Evolutionary conservation across 2,329 filamentous ascomycete genomes (phyloP).

Genomic region (Penicillium paneum): DNA sequence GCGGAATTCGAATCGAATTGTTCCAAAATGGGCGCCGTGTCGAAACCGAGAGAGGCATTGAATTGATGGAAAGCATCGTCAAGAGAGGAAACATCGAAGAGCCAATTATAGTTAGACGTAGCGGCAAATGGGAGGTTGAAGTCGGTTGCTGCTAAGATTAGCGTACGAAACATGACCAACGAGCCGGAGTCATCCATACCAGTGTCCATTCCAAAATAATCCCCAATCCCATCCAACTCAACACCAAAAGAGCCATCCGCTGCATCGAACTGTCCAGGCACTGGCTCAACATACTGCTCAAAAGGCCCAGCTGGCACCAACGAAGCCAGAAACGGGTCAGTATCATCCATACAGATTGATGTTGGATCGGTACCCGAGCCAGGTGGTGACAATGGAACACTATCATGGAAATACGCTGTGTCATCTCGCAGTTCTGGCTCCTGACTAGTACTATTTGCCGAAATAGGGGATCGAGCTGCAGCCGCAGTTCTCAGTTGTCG

Average conservation of each 20-base stretch:
- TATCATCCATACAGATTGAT: constrained; percentile 23
- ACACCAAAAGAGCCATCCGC: constrained; percentile 32
- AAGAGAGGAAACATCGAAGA: constrained; percentile 51
- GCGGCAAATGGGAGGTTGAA: constrained; percentile 66
- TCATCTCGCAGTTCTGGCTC: constrained; percentile 1
- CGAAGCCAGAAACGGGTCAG: constrained; percentile 29
- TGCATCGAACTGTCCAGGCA: constrained; percentile 35
- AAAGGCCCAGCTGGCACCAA: constrained; percentile 33
- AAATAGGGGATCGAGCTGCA: constrained; percentile 2
- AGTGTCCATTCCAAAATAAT: constrained; percentile 60
- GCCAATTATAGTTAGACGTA: constrained; percentile 61
- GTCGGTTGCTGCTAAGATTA: constrained; percentile 48
- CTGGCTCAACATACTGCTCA: constrained; percentile 33
- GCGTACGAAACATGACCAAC: not conserved
- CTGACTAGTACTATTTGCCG: constrained; percentile 14
- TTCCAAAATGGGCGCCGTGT: constrained; percentile 25
- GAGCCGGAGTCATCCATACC: constrained; percentile 25
- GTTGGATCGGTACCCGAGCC: constrained; percentile 24
- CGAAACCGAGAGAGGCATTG: constrained; percentile 25
- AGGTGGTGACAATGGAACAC: constrained; percentile 30
- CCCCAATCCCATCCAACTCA: constrained; percentile 37
- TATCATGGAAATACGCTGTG: constrained; percentile 11
- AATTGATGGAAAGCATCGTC: constrained; percentile 34
- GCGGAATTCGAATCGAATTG: constrained; percentile 3
- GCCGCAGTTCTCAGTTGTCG: constrained; percentile 17